Evolutionary conservation across 805 yeast genomes (phyloP).

Genomic region (Ogataea pignaliae): DNA sequence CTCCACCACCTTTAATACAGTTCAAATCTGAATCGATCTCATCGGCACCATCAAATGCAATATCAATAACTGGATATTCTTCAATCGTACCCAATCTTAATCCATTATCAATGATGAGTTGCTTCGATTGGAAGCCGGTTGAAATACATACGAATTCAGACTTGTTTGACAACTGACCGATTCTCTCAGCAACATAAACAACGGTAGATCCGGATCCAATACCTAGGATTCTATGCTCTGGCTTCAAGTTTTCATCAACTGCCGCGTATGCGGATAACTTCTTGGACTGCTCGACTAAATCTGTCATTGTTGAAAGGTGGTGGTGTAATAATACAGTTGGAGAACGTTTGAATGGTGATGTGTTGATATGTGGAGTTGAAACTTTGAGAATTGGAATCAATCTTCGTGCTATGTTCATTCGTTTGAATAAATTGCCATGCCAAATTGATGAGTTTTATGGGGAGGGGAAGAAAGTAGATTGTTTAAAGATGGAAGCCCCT

Average conservation of each 20-base stretch:
- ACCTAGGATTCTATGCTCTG: slow-evolving; percentile 71
- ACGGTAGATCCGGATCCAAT: slow-evolving; percentile 98
- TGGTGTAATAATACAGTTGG: no score
- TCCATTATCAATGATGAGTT: slow-evolving; percentile 77
- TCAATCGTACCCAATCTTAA: slow-evolving; percentile 76
- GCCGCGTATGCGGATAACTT: slow-evolving; percentile 87
- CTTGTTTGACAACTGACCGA: slow-evolving; percentile 63
- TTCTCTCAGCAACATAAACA: slow-evolving; percentile 92
- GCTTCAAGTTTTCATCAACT: slow-evolving; percentile 79
- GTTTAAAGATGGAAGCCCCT: no score
- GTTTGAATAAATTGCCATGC: no score
- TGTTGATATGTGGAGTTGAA: no score
- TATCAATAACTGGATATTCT: slow-evolving; percentile 75
- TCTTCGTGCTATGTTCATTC: neutral
- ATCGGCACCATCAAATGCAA: slow-evolving; percentile 98
- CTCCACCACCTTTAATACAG: slow-evolving; percentile 98
- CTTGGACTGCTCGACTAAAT: slow-evolving; percentile 74
- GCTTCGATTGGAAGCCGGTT: slow-evolving; percentile 94
- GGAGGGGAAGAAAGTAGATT: no score
- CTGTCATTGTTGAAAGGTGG: slow-evolving; percentile 11
- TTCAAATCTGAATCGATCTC: slow-evolving; percentile 81
- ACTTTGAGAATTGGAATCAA: no score
- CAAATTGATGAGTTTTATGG: no score
- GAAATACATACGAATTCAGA: slow-evolving; percentile 74
- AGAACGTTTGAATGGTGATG: no score